These are phyloP conservation scores for Suillus bovinus DNA, from an alignment of 768 basidiomycete genomes.

Conservation along the genomic window DNA sequence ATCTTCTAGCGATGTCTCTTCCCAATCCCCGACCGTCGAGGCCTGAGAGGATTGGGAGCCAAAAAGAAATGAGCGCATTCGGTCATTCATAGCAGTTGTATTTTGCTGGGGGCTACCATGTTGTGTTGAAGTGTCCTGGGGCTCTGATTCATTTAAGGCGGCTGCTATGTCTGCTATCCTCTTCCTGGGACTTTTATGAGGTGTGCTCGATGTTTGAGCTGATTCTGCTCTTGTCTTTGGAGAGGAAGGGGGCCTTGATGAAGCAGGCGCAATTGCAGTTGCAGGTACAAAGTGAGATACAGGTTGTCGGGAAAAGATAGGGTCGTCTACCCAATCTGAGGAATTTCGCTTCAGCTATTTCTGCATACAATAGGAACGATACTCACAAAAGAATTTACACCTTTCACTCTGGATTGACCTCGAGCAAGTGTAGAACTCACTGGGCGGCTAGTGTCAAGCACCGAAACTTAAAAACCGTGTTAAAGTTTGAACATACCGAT, in stretches of 20 bases:
- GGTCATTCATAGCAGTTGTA: slow-evolving; percentile 1
- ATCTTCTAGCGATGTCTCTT: slow-evolving; percentile 14
- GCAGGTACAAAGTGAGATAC: background rate
- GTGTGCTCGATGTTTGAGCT: background rate
- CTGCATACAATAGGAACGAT: slow-evolving; percentile 9
- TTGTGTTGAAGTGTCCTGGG: background rate
- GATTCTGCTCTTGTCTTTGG: background rate
- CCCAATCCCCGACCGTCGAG: slow-evolving; percentile 25
- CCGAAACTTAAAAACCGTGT: background rate
- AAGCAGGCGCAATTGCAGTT: background rate
- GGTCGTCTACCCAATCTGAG: slow-evolving; percentile 36
- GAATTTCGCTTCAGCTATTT: background rate
- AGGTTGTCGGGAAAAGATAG: slow-evolving; percentile 12
- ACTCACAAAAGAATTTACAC: slow-evolving; percentile 40
- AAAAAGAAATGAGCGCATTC: background rate
- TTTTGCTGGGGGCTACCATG: slow-evolving; percentile 12
- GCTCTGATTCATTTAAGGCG: background rate
- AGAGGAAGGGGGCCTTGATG: background rate
- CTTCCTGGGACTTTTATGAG: slow-evolving; percentile 5
- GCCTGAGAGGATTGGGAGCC: slow-evolving; percentile 23
- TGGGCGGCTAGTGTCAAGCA: slow-evolving; percentile 12
- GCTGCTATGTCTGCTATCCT: background rate
- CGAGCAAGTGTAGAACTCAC: slow-evolving; percentile 41
- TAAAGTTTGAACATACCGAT: slow-evolving; percentile 38
- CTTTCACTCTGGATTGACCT: slow-evolving; percentile 8